Evolutionary conservation across 2,329 filamentous ascomycete genomes (phyloP), one percentile per base, ranked within the genome.

Genomic region (Paecilomyces sp.): DNA sequence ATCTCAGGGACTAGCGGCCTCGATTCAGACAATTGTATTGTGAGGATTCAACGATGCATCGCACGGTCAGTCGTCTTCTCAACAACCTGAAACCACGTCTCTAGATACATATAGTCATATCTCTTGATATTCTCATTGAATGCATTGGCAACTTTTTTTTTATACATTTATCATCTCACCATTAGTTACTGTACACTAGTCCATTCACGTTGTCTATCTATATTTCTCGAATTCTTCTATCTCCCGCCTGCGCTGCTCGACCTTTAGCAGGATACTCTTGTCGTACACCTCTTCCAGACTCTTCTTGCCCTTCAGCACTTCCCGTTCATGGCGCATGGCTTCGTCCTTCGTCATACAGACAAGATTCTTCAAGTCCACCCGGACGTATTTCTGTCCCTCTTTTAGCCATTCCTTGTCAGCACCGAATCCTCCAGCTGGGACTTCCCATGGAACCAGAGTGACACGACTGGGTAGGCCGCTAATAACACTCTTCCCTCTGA

Each of bases 301-400:
- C 75, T 87, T 89, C 1, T 81, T 83, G 0, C 85, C 89, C 67
- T 85, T 87, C 53, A 97, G 78, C 1, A 97, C 82, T 69, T 91
- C 81, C 72, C 87, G 89, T 71, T 95, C 90, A 74, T 99, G 94
- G 60, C 84, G 81, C 15, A 81, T 77, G 2, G 89, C 90, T 75
- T 97, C 92, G 62, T 97, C 92, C 73, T 92, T 96, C 0, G 92
- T 97, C 90, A 97, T 91, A 67, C 89, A 90, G 0, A 96, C 92
- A 61, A 97, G 71, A 54, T 96, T 88, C 30, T 83, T 81, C 66
- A 93, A 75, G 33, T 80, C 75, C 3, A 97, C 66, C 2, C 81
- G 83, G n/a, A 90, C 87, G 54, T 83, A 86, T 69, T 90, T 95
- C 73, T 97, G 92, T 24, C 87, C 85, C n/a, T 87, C 71, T 55